phyloP scores from a whole-genome alignment of 306 rosid genomes.

The Acacia confusa region DNA sequence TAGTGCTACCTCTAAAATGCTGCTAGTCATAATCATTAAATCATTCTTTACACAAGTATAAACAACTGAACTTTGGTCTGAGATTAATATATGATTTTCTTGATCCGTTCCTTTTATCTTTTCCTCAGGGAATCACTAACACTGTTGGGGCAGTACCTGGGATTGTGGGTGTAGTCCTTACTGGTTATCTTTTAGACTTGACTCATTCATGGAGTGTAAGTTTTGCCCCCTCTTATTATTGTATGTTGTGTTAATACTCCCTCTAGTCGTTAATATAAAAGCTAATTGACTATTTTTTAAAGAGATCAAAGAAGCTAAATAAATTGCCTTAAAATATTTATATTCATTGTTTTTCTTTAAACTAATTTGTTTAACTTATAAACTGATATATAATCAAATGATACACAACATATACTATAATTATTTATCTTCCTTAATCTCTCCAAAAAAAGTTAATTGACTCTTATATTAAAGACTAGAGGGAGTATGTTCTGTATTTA shows the following conservation, averaged over 20 bases:
- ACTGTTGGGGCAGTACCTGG: slow-evolving; percentile 95
- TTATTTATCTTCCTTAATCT: too few relatives aligned
- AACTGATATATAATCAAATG: too few relatives aligned
- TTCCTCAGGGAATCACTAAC: slow-evolving; percentile 84
- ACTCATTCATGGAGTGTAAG: slow-evolving; percentile 99
- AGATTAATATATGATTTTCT: slow-evolving; percentile 1
- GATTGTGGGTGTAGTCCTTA: slow-evolving; percentile 88
- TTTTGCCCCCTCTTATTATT: slow-evolving; percentile 19
- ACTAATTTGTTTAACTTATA: too few relatives aligned
- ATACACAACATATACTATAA: too few relatives aligned
- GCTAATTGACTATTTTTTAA: too few relatives aligned
- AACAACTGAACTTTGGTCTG: background rate
- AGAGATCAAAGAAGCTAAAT: too few relatives aligned
- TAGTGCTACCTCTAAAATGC: slow-evolving; percentile 3
- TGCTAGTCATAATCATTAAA: background rate
- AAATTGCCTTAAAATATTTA: too few relatives aligned
- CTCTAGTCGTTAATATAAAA: too few relatives aligned
- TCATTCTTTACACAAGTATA: background rate
- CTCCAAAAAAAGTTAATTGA: too few relatives aligned
- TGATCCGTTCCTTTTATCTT: slow-evolving; percentile 4
- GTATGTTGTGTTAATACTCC: background rate
- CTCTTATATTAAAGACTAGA: too few relatives aligned
- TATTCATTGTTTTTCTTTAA: too few relatives aligned
- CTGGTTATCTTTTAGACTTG: slow-evolving; percentile 87
- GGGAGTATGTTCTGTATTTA: slow-evolving; percentile 2